Evolutionary conservation across 768 basidiomycete species (phyloP).

Genomic region (Crassisporium funariophilum): DNA sequence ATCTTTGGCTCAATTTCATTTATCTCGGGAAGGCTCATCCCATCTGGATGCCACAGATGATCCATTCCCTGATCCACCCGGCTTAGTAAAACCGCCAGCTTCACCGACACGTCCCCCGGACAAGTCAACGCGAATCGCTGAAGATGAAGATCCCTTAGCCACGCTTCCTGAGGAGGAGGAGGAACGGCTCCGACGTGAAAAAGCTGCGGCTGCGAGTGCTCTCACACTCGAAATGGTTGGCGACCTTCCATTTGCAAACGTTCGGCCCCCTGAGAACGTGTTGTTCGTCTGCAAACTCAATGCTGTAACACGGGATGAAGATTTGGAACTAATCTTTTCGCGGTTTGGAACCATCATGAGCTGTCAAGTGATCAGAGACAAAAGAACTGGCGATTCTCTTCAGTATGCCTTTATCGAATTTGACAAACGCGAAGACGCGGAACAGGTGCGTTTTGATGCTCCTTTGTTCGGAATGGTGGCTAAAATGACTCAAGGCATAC

Average conservation of each 20-base stretch:
- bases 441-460: slow-evolving; percentile 62
- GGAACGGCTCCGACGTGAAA: slow-evolving; percentile 78
- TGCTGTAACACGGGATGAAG: slow-evolving; percentile 92
- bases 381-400: slow-evolving; percentile 92
- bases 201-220: slow-evolving; percentile 90
- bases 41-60: slow-evolving; percentile 64
- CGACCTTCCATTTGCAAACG: slow-evolving; percentile 96
- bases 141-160: slow-evolving; percentile 89
- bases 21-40: slow-evolving; percentile 13
- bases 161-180: slow-evolving; percentile 85
- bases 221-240: slow-evolving; percentile 99
- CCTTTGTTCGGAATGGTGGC: background rate
- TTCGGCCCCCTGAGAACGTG: slow-evolving; percentile 97
- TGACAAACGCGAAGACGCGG: slow-evolving; percentile 89
- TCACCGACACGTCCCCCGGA: slow-evolving; percentile 85
- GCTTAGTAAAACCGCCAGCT: slow-evolving; percentile 68
- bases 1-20: slow-evolving; percentile 4
- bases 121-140: slow-evolving; percentile 86
- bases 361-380: slow-evolving; percentile 96
- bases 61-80: slow-evolving; percentile 88
- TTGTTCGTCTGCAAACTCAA: slow-evolving; percentile 99
- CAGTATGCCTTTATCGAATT: slow-evolving; percentile 99
- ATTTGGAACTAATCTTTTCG: slow-evolving; percentile 96
- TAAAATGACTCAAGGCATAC: slow-evolving; percentile 66
- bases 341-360: slow-evolving; percentile 95